phyloP scores from a whole-genome alignment of 2,329 filamentous ascomycete species.

The Colletotrichum sp. region DNA sequence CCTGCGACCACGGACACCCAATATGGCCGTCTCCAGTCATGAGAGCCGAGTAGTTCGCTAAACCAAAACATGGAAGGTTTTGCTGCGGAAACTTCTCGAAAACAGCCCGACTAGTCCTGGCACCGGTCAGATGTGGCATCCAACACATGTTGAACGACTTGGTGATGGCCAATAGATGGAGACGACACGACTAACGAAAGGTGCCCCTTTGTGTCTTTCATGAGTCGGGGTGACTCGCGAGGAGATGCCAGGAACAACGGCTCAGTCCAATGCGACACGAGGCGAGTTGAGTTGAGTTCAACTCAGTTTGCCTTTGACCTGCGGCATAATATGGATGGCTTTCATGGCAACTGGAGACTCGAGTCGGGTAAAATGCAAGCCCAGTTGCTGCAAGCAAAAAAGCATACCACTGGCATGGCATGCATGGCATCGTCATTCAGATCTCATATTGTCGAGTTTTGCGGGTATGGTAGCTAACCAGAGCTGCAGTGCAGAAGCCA shows the following conservation, averaged over 20 bases:
- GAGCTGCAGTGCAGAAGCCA: not conserved
- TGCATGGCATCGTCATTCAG: conserved; percentile 9
- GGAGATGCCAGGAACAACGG: not conserved
- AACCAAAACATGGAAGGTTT: not conserved
- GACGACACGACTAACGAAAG: not conserved
- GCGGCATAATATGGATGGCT: not conserved
- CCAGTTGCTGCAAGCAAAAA: not conserved
- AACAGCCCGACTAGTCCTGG: not conserved
- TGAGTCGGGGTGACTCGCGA: not conserved
- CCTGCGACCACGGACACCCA: not conserved
- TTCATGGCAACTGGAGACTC: not conserved
- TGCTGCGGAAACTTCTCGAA: conserved; percentile 13
- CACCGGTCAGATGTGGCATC: not conserved
- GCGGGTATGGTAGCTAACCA: not conserved
- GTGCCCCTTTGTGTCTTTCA: not conserved
- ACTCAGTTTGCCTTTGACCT: not conserved
- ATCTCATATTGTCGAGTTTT: not conserved
- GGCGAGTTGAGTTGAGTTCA: conserved; percentile 8
- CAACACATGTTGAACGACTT: not conserved
- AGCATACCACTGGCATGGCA: not conserved
- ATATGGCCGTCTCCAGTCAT: not conserved
- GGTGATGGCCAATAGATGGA: not conserved
- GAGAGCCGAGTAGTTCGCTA: not conserved
- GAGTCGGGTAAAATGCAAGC: not conserved
- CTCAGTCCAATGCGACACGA: conserved; percentile 3